These are phyloP conservation scores for Alternaria consortialis DNA, from an alignment of 2,329 filamentous ascomycete genomes.

Conservation along the genomic window DNA sequence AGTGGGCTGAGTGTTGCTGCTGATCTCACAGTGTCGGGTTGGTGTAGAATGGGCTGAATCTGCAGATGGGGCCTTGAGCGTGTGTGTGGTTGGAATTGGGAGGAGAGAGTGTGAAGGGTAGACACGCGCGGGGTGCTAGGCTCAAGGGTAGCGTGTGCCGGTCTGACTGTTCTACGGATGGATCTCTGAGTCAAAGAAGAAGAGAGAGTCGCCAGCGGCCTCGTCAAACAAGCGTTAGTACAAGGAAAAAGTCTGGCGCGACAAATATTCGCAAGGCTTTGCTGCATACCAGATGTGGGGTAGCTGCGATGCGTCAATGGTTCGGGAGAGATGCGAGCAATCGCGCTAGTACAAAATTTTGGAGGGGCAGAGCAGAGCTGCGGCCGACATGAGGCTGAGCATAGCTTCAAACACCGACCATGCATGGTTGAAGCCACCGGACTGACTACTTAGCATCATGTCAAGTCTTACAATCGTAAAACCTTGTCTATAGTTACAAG, in stretches of 20 bases:
- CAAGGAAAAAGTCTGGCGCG: conserved; percentile 38
- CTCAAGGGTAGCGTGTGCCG: conserved; percentile 2
- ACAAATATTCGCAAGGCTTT: conserved; percentile 26
- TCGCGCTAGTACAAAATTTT: conserved; percentile 39
- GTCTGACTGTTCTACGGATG: conserved; percentile 13
- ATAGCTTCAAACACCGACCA: not conserved
- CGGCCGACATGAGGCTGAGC: not conserved
- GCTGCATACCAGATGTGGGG: conserved; percentile 42
- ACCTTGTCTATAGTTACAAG: not conserved
- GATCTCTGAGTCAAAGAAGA: conserved; percentile 40
- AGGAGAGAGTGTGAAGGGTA: conserved; percentile 8
- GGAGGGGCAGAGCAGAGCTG: conserved; percentile 24
- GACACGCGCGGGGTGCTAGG: conserved; percentile 5
- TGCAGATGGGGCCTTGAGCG: conserved; percentile 11
- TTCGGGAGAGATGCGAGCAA: conserved; percentile 21
- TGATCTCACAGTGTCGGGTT: not conserved
- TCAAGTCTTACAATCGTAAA: not conserved
- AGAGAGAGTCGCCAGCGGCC: conserved; percentile 48
- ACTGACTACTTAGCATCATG: not conserved
- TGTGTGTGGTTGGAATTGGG: conserved; percentile 11
- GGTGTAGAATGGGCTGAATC: conserved; percentile 11
- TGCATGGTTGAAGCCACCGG: not conserved
- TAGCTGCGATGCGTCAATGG: conserved; percentile 39
- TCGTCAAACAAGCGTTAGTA: conserved; percentile 30
- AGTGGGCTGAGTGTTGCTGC: conserved; percentile 6